Base-by-base conservation (phyloP, 2,329 filamentous ascomycete genomes). In the Stagonosporopsis tanaceti region DNA sequence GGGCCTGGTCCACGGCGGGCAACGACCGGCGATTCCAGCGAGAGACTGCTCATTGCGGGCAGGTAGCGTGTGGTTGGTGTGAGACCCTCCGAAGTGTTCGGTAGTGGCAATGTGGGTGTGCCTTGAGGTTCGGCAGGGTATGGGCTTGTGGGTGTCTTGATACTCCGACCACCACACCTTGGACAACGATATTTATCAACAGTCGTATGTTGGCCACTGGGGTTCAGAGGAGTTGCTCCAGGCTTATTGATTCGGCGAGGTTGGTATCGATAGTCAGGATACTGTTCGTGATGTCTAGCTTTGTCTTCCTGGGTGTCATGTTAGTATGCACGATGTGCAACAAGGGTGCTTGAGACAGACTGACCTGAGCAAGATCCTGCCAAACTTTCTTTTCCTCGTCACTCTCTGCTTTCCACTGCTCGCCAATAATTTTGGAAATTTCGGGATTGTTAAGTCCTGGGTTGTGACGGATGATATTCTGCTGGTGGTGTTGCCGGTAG, bases 371-470 rank as follows among this genome's bases (percentile, higher is more conserved):
- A 54, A 96, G 85, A 59, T 85, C 84, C 76, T 95, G 96, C 95
- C 95, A 99, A 74, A 89, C 85, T 62, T 88, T 86, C 78, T 96
- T 96, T 55, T 88, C 84, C 50, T 90, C 86, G 24, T 89, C 84
- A 4, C 87, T 79, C 71, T 96, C 88, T 53, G 87, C 85, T 70
- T 89, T 88, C 95, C 95, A 99, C 85, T 93, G 89, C 75, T 92
- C 87, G 50, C 94, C 94, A 66, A 98, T 96, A 68, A 98, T 96
- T 78, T 97, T 97, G 64, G 94, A 97, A 68, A 98, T 96, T 50
- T 97, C 92, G 3, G 94, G 94, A 77, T 98, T 98, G 42, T 93
- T 89, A 63, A 97, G 86, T 41, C 92, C 91, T n/a, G 93, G 94
- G 70, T 97, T 86, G 66, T 91, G 85, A 51, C 88, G 84, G 35